Evolutionary conservation across 2,329 filamentous ascomycete genomes (phyloP), one percentile per base, ranked within the genome.

Genomic region (Hypoxylon sp.): DNA sequence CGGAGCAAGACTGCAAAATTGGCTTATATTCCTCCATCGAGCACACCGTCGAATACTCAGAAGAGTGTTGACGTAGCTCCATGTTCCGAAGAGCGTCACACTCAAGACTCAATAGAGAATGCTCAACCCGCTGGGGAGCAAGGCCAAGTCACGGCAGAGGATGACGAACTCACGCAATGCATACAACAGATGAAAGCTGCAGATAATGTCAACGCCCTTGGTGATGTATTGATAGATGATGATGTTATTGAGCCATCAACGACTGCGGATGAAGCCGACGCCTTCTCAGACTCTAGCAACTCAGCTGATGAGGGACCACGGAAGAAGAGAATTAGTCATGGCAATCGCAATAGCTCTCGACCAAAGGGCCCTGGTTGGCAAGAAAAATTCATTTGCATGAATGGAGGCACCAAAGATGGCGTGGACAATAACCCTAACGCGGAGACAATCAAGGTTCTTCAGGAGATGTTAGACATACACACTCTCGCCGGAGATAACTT

Each of bases 381-480:
- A 61, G 83, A 86, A 30, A 81, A 80, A 0, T 90, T 89, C 66
- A 81, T 82, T 13, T 90, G 87, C 74, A 84, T 87, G 76, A 81
- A 79, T 34, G 85, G 85, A 1, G 86, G 86, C 9, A 83, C 80
- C 1, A 82, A 80, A 53, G 79, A 82, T 34, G 76, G 77, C 3
- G 76, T 80, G 13, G 75, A 79, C 0, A 76, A 81, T 11, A 93
- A 91, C 71, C 92, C 93, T 0, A 98, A 98, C 76, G 82, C 83
- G 1, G 82, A 86, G 11, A 97, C 92, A 0, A 94, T 97, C 55
- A 86, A 91, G 50, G 83, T 96, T 1, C 82, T 98, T 4, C 87
- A 93, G 73, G 84, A 91, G 71, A 94, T 98, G 92, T 86, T 88
- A 45, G 86, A 90, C 58, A 91, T 95, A 78, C 97, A 97, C 77